Conservation (phyloP, 805 yeast genomes). For the Metschnikowia reukaufii region DNA sequence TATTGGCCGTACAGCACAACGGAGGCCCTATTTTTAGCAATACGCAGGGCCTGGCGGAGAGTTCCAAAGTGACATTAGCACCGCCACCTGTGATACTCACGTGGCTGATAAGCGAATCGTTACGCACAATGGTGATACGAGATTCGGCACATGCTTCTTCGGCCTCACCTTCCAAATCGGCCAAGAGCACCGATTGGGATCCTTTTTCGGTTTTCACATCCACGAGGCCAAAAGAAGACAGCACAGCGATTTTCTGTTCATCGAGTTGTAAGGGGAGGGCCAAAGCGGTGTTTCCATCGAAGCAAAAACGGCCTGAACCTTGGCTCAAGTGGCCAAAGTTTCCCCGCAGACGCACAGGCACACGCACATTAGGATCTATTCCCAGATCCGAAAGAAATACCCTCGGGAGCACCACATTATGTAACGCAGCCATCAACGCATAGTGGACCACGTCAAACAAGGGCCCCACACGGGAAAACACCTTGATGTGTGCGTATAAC, state of each 20-base stretch:
- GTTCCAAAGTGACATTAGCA: slow-evolving; percentile 47
- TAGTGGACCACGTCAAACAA: slow-evolving; percentile 74
- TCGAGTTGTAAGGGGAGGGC: slow-evolving; percentile 41
- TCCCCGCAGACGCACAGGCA: slow-evolving; percentile 53
- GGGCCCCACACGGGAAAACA: slow-evolving; percentile 81
- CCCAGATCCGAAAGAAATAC: slow-evolving; percentile 60
- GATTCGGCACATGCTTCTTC: slow-evolving; percentile 66
- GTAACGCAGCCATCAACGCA: slow-evolving; percentile 62
- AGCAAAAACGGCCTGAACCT: slow-evolving; percentile 37
- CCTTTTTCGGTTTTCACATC: slow-evolving; percentile 23
- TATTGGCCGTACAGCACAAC: slow-evolving; percentile 3
- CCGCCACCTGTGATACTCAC: slow-evolving; percentile 53
- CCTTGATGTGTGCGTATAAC: slow-evolving; percentile 69
- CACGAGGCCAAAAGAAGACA: slow-evolving; percentile 62
- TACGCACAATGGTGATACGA: slow-evolving; percentile 48
- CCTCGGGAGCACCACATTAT: slow-evolving; percentile 60
- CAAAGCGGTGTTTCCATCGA: slow-evolving; percentile 45
- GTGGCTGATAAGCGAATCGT: slow-evolving; percentile 35
- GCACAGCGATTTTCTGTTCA: slow-evolving; percentile 38
- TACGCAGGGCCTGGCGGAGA: slow-evolving; percentile 46
- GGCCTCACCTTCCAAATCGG: slow-evolving; percentile 82
- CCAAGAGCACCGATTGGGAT: slow-evolving; percentile 46
- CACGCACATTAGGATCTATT: slow-evolving; percentile 50
- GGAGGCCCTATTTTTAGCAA: slow-evolving; percentile 49
- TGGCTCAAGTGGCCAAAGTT: slow-evolving; percentile 49